Percentiles rank a stretch among this genome's conserved stretches.
phyloP scores from a whole-genome alignment of 495 filamentous ascomycete genomes.

The Clavariopsis aquatica region DNA sequence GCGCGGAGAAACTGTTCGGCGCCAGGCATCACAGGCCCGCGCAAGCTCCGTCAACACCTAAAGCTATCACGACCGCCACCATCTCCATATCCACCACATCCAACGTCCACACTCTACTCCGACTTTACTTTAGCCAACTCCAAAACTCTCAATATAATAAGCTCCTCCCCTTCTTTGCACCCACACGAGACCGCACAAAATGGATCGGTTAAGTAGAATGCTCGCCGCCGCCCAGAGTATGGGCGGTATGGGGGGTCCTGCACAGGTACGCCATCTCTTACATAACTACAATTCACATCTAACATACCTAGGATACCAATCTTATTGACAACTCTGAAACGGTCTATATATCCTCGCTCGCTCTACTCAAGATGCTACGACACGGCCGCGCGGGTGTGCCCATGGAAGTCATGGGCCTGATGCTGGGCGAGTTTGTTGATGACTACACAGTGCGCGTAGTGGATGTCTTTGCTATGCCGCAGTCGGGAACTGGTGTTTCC shows the following conservation, averaged over 20 bases:
- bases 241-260: constrained; percentile 69
- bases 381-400: constrained; percentile 96
- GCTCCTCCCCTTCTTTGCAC: neutral
- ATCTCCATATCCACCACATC: too few species aligned
- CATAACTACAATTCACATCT: neutral
- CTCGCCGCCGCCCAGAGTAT: constrained; percentile 77
- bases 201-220: constrained; percentile 88
- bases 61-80: constrained; percentile 11
- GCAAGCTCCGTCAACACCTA: constrained; percentile 29
- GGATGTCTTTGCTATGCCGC: constrained; percentile 99
- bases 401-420: constrained; percentile 99
- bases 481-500: constrained; percentile 96
- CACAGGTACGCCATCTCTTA: constrained; percentile 62
- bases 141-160: neutral
- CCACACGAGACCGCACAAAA: constrained; percentile 45
- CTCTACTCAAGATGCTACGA: constrained; percentile 95
- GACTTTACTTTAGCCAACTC: constrained; percentile 10
- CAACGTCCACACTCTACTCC: neutral
- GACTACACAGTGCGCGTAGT: constrained; percentile 98
- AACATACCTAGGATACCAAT: constrained; percentile 69
- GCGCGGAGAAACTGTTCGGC: neutral
- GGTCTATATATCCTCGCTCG: constrained; percentile 97
- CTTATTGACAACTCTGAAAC: constrained; percentile 99
- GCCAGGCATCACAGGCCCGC: constrained; percentile 12
- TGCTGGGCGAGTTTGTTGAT: constrained; percentile 98